Conservation (phyloP, 2,329 filamentous ascomycete genomes). For the Cadophora gregata region DNA sequence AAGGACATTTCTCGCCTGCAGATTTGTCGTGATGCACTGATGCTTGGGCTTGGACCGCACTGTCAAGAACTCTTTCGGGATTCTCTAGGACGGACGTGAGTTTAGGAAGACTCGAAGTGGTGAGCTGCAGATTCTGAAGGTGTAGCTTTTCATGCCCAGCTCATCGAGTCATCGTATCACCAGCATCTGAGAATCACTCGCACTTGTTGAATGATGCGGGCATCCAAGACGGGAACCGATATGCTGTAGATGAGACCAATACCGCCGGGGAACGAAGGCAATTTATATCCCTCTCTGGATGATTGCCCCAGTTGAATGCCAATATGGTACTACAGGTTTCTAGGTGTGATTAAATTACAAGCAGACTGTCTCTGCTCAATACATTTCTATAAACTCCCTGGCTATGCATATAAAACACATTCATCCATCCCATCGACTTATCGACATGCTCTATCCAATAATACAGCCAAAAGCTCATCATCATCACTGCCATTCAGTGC, state of each 20-base stretch:
- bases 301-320: not conserved
- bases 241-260: not conserved
- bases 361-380: not conserved
- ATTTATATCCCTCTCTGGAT: not conserved
- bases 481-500: not conserved
- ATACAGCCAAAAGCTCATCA: conserved; percentile 14
- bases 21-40: not conserved
- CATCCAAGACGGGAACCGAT: not conserved
- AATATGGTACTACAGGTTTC: not conserved
- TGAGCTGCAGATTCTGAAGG: not conserved
- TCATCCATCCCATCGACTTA: not conserved
- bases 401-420: conserved; percentile 23
- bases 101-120: not conserved
- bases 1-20: conserved; percentile 13
- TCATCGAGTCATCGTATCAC: not conserved
- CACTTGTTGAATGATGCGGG: not conserved
- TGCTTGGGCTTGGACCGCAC: conserved; percentile 5
- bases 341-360: not conserved
- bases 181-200: not conserved
- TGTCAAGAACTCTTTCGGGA: not conserved
- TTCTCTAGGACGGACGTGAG: not conserved
- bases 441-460: conserved; percentile 15
- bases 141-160: not conserved
- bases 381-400: conserved; percentile 24
- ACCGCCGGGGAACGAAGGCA: not conserved